Conservation (phyloP, 176 grass and related monocot species). For the Paspalum vaginatum region DNA sequence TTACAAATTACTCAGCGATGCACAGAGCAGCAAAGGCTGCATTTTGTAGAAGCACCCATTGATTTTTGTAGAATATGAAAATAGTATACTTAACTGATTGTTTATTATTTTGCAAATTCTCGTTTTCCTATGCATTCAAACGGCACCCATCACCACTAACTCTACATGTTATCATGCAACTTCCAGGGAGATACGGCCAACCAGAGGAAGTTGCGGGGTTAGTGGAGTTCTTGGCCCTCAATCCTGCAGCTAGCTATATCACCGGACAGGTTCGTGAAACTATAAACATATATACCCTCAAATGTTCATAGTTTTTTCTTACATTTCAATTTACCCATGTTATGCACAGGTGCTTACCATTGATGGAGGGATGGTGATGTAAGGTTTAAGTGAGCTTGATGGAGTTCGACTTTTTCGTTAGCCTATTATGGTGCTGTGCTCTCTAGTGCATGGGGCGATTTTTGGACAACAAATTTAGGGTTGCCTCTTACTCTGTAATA, state of each 20-base stretch:
- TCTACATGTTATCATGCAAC: slow-evolving; percentile 19
- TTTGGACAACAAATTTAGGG: slow-evolving; percentile 33
- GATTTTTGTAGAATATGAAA: not conserved
- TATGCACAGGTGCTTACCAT: slow-evolving; percentile 55
- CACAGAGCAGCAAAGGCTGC: not conserved
- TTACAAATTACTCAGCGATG: not conserved
- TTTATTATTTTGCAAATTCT: not conserved
- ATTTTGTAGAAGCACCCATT: not conserved
- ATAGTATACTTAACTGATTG: not conserved
- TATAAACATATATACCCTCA: not conserved
- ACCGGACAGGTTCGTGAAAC: slow-evolving; percentile 55
- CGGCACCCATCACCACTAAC: not conserved
- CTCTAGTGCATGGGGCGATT: slow-evolving; percentile 7
- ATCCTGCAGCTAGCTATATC: slow-evolving; percentile 52
- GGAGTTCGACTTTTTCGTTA: not conserved
- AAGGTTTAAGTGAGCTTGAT: slow-evolving; percentile 10
- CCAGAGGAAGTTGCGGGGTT: slow-evolving; percentile 70
- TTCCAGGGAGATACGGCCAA: slow-evolving; percentile 79
- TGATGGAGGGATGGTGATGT: slow-evolving; percentile 82
- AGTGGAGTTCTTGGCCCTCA: slow-evolving; percentile 54
- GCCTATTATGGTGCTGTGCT: slow-evolving; percentile 6
- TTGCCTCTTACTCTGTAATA: not conserved
- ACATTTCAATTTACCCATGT: not conserved
- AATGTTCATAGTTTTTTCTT: not conserved
- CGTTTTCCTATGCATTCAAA: not conserved